These are phyloP conservation scores for Pseudocercospora musae DNA, from an alignment of 2,329 filamentous ascomycete species.

Conservation along the genomic window DNA sequence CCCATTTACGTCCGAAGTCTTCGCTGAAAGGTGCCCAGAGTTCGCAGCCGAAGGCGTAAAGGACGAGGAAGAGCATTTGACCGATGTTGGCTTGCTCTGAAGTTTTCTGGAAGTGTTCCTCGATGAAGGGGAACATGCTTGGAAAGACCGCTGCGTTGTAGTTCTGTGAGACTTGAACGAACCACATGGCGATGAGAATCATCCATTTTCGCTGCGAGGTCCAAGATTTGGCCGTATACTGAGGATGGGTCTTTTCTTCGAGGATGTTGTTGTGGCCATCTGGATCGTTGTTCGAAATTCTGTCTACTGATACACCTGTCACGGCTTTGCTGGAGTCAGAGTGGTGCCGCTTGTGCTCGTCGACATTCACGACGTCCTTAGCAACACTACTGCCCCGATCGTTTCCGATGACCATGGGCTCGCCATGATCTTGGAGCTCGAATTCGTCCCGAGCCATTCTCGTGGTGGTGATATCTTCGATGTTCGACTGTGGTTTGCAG, in stretches of 20 bases:
- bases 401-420: background rate
- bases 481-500: background rate
- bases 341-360: background rate
- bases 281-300: background rate
- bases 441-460: background rate
- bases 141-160: slow-evolving; percentile 54
- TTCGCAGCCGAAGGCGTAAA: slow-evolving; percentile 83
- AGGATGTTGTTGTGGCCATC: background rate
- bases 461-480: background rate
- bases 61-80: slow-evolving; percentile 72
- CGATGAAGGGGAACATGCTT: slow-evolving; percentile 56
- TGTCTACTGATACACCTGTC: background rate
- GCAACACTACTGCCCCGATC: background rate
- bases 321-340: background rate
- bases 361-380: background rate
- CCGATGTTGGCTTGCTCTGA: slow-evolving; percentile 67
- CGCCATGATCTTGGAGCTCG: background rate
- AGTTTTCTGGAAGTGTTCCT: slow-evolving; percentile 65
- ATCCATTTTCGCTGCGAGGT: slow-evolving; percentile 52
- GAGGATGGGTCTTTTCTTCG: background rate
- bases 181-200: slow-evolving; percentile 51
- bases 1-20: slow-evolving; percentile 72
- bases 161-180: slow-evolving; percentile 56
- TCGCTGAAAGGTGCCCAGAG: slow-evolving; percentile 87
- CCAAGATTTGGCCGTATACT: slow-evolving; percentile 28